phyloP scores from a whole-genome alignment of 2,329 filamentous ascomycete genomes.

The Zelopaecilomyces penicillatus region DNA sequence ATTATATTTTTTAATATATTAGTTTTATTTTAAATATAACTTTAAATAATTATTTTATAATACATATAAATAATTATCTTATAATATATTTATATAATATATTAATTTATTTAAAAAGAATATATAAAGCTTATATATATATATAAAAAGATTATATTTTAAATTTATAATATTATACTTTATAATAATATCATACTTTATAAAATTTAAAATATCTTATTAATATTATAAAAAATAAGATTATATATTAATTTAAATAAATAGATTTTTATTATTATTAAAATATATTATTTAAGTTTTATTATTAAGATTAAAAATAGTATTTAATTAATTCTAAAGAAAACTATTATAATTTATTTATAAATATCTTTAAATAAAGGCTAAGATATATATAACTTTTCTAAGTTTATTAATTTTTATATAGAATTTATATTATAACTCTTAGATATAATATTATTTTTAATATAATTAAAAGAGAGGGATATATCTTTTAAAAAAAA shows the following conservation, averaged over 20 bases:
- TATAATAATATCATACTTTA: background rate
- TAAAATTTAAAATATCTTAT: too few species aligned
- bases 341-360: too few species aligned
- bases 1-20: slow-evolving; percentile 1
- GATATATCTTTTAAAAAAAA: too few species aligned
- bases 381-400: too few species aligned
- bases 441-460: too few species aligned
- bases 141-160: background rate
- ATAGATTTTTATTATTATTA: background rate
- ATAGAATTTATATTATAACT: too few species aligned
- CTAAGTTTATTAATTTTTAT: too few species aligned
- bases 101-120: background rate
- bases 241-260: background rate
- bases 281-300: background rate
- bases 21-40: background rate
- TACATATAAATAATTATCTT: background rate
- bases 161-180: background rate
- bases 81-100: background rate
- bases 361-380: too few species aligned
- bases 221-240: background rate
- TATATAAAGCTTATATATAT: background rate
- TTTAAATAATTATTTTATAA: background rate
- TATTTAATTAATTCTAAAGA: too few species aligned
- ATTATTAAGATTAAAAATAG: too few species aligned
- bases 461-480: too few species aligned